These are phyloP conservation scores for Globisporangium alternatum DNA, from an alignment of 352 stramenopile species.

Conservation along the genomic window DNA sequence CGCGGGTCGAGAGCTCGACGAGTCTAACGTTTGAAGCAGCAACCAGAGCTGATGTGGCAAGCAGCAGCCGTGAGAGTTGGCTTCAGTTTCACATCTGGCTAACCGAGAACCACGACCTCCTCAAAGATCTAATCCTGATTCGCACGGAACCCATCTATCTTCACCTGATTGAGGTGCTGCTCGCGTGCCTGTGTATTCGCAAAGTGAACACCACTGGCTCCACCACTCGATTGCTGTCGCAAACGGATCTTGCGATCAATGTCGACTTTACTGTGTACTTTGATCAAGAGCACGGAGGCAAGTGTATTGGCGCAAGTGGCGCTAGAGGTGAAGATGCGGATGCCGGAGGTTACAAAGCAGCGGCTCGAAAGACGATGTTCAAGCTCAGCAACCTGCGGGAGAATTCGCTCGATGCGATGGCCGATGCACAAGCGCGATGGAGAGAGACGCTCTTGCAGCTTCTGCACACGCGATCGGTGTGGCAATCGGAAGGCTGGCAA, in stretches of 20 bases:
- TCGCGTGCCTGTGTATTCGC: slow-evolving; percentile 43
- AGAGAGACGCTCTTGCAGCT: slow-evolving; percentile 30
- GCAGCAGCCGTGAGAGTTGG: slow-evolving; percentile 53
- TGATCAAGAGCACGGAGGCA: slow-evolving; percentile 18
- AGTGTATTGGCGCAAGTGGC: slow-evolving; percentile 17
- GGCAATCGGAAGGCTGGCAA: slow-evolving; percentile 37
- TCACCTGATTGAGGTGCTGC: slow-evolving; percentile 51
- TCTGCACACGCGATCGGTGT: slow-evolving; percentile 42
- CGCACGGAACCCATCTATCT: slow-evolving; percentile 61
- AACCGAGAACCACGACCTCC: slow-evolving; percentile 51
- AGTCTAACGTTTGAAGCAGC: neutral
- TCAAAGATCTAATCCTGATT: slow-evolving; percentile 67
- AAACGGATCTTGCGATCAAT: slow-evolving; percentile 31
- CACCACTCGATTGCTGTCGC: slow-evolving; percentile 11
- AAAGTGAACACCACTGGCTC: slow-evolving; percentile 29
- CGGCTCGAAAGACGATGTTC: slow-evolving; percentile 36
- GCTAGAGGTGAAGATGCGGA: slow-evolving; percentile 23
- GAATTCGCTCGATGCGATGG: slow-evolving; percentile 35
- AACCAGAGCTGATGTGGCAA: neutral
- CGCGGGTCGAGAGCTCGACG: slow-evolving; percentile 2
- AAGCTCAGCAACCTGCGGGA: slow-evolving; percentile 37
- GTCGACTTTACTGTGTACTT: slow-evolving; percentile 31
- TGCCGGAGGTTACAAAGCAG: slow-evolving; percentile 2
- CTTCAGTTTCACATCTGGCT: slow-evolving; percentile 82
- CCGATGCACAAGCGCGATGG: slow-evolving; percentile 35